Evolutionary conservation across 2,329 filamentous ascomycete genomes (phyloP), one percentile per base, ranked within the genome.

Genomic region (Cryphonectria parasitica): DNA sequence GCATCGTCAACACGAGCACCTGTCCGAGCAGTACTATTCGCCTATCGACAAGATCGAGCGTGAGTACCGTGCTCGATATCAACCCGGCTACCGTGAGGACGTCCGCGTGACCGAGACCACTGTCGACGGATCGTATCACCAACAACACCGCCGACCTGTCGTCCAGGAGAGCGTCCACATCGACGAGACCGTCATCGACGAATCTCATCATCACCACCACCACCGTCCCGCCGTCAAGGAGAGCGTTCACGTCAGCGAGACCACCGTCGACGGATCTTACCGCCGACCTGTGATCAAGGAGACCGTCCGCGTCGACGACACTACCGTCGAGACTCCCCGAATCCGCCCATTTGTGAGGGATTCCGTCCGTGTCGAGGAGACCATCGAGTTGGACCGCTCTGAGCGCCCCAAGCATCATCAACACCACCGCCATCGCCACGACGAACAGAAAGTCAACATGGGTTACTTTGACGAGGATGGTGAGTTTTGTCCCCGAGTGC

Each of bases 391-490:
- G 79, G 80, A 85, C 78, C 82, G 79, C 76, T 77, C 68, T n/a
- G 43, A 68, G 22, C 66, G 67, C 45, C 66, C 56, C 66, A 71
- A 66, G 77, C 76, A 80, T 77, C 74, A 75, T 75, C 78, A 78
- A 79, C 65, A 61, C n/a, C 65, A 67, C 34, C 76, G 80, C 76
- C 74, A 75, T 75, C 78, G 78, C 79, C 52, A 60, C 64, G 34
- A 67, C 76, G 75, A 80, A 75, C 80, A 82, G 71, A 83, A 85
- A 77, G 81, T 82, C 82, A 88, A 87, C 81, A 90, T 90, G 88
- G 87, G 87, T 82, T 89, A 89, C 85, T 89, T 88, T 85, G 87
- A 89, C 83, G 86, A 89, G 74, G 83, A 87, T 76, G 86, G 87
- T 89, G 80, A 81, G 87, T 56, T 64, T 11, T 5, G 0, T n/a